Evolutionary conservation across 352 stramenopile genomes (phyloP).

Genomic region (Globisporangium emineosum): DNA sequence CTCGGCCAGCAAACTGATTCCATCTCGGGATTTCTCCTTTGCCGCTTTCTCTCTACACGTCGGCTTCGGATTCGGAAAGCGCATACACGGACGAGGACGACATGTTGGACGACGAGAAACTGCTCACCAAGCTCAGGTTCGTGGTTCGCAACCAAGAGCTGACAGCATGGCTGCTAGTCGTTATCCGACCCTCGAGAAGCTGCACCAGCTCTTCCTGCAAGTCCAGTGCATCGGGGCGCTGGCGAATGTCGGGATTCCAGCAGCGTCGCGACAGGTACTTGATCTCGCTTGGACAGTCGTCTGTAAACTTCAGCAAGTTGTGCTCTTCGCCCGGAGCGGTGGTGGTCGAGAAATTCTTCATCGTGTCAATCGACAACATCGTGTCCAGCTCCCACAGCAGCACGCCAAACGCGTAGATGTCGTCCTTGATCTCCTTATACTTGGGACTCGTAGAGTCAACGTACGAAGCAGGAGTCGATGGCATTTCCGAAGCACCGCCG

Average conservation of each 20-base stretch:
- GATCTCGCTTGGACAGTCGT: slow-evolving; percentile 57
- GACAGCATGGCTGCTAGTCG: slow-evolving; percentile 35
- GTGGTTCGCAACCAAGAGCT: slow-evolving; percentile 57
- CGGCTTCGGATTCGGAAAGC: slow-evolving; percentile 28
- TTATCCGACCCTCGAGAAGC: slow-evolving; percentile 61
- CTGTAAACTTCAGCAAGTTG: slow-evolving; percentile 57
- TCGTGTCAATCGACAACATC: slow-evolving; percentile 56
- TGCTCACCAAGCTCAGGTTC: slow-evolving; percentile 34
- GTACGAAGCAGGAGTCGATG: background rate
- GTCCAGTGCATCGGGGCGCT: slow-evolving; percentile 61
- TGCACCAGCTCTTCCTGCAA: slow-evolving; percentile 74
- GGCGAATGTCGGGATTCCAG: slow-evolving; percentile 46
- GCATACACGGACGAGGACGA: slow-evolving; percentile 37
- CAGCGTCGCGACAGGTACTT: slow-evolving; percentile 37
- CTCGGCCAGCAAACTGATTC: background rate
- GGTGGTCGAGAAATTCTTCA: slow-evolving; percentile 38
- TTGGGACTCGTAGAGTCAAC: background rate
- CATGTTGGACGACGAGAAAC: slow-evolving; percentile 44
- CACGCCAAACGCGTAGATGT: slow-evolving; percentile 72
- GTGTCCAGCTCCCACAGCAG: slow-evolving; percentile 77
- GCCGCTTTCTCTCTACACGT: slow-evolving; percentile 21
- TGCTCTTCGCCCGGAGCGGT: slow-evolving; percentile 35
- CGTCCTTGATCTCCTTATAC: slow-evolving; percentile 21
- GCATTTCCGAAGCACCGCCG: background rate
- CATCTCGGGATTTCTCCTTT: background rate